Percentiles rank a stretch among this genome's conserved stretches.
phyloP scores from a whole-genome alignment of 805 yeast genomes.

The Spathaspora arborariae region DNA sequence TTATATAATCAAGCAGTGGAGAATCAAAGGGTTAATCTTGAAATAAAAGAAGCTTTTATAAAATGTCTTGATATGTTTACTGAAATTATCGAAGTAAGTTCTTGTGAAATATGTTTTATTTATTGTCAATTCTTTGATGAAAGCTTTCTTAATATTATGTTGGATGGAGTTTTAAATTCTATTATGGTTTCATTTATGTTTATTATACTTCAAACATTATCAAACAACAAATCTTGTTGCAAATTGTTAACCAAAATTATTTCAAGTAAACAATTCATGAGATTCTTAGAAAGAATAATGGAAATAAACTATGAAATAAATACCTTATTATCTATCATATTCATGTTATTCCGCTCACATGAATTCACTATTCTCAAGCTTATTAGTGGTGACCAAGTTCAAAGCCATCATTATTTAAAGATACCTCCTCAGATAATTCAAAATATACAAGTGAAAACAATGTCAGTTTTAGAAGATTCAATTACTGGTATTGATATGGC shows the following conservation, averaged over 20 bases:
- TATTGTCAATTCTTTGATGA: slow-evolving; percentile 4
- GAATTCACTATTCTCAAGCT: background rate
- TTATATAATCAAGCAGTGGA: background rate
- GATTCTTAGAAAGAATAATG: background rate
- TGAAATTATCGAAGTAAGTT: slow-evolving; percentile 1
- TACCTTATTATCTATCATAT: slow-evolving; percentile 1
- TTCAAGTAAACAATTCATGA: slow-evolving; percentile 3
- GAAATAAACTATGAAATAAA: background rate
- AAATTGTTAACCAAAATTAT: background rate
- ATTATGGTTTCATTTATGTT: slow-evolving; percentile 5
- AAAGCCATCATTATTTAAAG: background rate
- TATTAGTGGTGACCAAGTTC: slow-evolving; percentile 1
- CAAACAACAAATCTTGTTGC: background rate
- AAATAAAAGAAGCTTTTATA: slow-evolving; percentile 1
- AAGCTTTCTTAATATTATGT: slow-evolving; percentile 1
- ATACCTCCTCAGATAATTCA: background rate
- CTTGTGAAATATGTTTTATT: slow-evolving; percentile 3
- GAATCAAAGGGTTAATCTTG: background rate
- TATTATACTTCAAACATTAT: slow-evolving; percentile 5
- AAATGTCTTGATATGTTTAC: slow-evolving; percentile 2
- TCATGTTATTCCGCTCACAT: background rate
- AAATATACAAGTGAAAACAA: slow-evolving; percentile 13
- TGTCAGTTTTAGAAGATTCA: slow-evolving; percentile 9
- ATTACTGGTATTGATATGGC: background rate
- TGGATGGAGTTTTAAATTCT: slow-evolving; percentile 2